These are phyloP conservation scores for Kluyveromyces starmeri DNA, from an alignment of 805 yeast genomes.

Conservation along the genomic window DNA sequence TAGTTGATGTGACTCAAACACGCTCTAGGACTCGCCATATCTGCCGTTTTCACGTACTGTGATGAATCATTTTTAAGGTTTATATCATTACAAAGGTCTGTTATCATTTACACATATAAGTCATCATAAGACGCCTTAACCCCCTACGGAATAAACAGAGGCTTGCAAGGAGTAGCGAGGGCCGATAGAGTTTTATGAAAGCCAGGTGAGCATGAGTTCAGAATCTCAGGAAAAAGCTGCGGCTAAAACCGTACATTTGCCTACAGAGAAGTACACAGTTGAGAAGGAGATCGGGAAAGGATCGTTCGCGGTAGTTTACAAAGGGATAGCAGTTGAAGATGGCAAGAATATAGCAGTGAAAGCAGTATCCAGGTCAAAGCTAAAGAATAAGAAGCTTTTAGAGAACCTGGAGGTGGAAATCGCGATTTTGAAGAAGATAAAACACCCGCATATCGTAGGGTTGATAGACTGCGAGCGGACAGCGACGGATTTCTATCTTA, in stretches of 20 bases:
- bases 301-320: conserved; percentile 91
- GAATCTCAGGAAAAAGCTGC: conserved; percentile 1
- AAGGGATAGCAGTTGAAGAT: conserved; percentile 41
- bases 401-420: conserved; percentile 93
- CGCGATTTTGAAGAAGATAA: conserved; percentile 74
- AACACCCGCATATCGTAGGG: conserved; percentile 89
- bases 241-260: conserved; percentile 1
- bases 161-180: no score
- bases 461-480: conserved; percentile 78
- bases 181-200: neutral
- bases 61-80: no score
- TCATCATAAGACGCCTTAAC: no score
- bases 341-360: conserved; percentile 62
- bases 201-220: conserved; percentile 2
- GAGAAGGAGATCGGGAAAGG: conserved; percentile 81
- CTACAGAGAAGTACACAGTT: conserved; percentile 19
- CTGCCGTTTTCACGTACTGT: no score
- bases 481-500: conserved; percentile 66
- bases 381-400: conserved; percentile 75
- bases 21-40: no score
- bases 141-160: no score
- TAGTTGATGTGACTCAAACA: no score
- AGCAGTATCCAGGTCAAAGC: conserved; percentile 71
- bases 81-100: no score
- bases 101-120: no score